phyloP scores from a whole-genome alignment of 495 filamentous ascomycete genomes.

The Penicillium ucsense region DNA sequence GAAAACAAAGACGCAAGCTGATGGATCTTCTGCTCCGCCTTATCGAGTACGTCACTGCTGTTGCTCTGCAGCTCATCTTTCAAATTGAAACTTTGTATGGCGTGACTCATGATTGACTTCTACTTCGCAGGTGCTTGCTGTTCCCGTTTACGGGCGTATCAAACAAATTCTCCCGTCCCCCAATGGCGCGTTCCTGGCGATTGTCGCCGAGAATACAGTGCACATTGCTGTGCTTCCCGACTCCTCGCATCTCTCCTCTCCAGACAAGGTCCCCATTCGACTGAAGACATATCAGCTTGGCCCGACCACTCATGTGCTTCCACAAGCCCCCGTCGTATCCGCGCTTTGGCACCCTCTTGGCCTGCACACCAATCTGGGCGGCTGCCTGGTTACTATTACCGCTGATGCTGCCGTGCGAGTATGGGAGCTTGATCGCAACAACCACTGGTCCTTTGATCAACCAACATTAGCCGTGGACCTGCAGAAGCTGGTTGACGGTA shows the following conservation, averaged over 20 bases:
- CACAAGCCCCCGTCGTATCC: conserved; percentile 64
- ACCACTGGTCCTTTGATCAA: conserved; percentile 74
- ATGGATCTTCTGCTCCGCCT: conserved; percentile 5
- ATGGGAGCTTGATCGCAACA: conserved; percentile 73
- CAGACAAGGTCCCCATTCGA: conserved; percentile 54
- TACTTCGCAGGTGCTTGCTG: conserved; percentile 50
- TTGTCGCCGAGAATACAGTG: conserved; percentile 74
- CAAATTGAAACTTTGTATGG: too few relatives aligned
- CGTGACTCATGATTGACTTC: conserved; percentile 6
- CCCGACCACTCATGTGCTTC: conserved; percentile 78
- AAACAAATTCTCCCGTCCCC: conserved; percentile 75
- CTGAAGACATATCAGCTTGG: conserved; percentile 77
- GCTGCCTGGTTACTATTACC: conserved; percentile 72
- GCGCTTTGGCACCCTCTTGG: conserved; percentile 84
- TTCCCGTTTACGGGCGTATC: conserved; percentile 64
- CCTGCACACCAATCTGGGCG: conserved; percentile 45
- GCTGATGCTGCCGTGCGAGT: conserved; percentile 74
- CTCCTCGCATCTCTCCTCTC: conserved; percentile 56
- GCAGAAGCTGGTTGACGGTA: conserved; percentile 70
- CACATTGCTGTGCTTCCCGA: conserved; percentile 74
- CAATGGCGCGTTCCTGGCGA: conserved; percentile 65
- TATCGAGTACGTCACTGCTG: conserved; percentile 23
- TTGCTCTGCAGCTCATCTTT: too few relatives aligned
- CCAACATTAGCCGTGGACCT: conserved; percentile 76
- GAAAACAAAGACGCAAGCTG: conserved; percentile 13